These are phyloP conservation scores for Solanum paucissectum DNA, from an alignment of 257 asterid genomes.

Conservation along the genomic window DNA sequence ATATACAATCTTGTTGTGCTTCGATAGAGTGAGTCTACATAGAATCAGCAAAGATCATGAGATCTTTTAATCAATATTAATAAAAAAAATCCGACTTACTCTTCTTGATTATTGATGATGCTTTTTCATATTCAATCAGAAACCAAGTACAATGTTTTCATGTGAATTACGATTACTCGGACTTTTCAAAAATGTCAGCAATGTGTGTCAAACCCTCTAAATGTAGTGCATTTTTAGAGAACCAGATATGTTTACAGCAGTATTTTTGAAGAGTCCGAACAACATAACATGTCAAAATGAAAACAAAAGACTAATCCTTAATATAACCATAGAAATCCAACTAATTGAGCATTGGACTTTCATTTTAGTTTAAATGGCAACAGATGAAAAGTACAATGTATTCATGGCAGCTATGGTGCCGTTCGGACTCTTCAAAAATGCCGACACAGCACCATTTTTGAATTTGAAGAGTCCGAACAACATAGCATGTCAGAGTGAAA, in stretches of 20 bases:
- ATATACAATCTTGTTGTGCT: too few species aligned
- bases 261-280: neutral
- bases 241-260: rapidly evolving
- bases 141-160: neutral
- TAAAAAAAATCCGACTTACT: too few species aligned
- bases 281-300: neutral
- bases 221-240: neutral
- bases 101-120: neutral
- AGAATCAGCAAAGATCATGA: too few species aligned
- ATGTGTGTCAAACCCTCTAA: neutral
- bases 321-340: neutral
- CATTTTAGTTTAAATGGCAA: neutral
- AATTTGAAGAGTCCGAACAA: neutral
- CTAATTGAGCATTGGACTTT: neutral
- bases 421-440: neutral
- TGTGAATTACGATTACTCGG: neutral
- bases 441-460: neutral
- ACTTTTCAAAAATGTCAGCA: too few species aligned
- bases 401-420: neutral
- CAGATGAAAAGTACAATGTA: neutral
- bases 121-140: neutral
- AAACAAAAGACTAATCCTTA: neutral
- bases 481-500: neutral
- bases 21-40: too few species aligned
- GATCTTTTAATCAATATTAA: too few species aligned